A percentile compares a stretch with the other conserved stretches of the same genome.
These are phyloP conservation scores for Candida easanensis DNA, from an alignment of 805 yeast genomes.

Conservation along the genomic window DNA sequence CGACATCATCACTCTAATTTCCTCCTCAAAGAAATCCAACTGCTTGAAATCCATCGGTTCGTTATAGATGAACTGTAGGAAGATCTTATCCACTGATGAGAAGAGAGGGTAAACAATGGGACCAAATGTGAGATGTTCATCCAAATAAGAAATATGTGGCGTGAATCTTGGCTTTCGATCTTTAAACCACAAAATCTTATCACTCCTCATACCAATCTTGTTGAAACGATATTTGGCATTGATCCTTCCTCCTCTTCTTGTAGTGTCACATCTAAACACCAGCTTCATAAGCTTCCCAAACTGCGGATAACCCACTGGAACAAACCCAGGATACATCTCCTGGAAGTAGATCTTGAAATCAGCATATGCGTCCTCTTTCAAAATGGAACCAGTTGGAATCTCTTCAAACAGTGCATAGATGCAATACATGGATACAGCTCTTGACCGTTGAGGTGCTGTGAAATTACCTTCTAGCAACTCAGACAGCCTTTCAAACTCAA, in stretches of 20 bases:
- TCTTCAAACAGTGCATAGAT: slow-evolving; percentile 5
- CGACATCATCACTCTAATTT: slow-evolving; percentile 4
- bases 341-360: slow-evolving; percentile 13
- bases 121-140: slow-evolving; percentile 7
- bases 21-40: neutral
- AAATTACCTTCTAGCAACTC: neutral
- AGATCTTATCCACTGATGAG: slow-evolving; percentile 8
- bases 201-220: slow-evolving; percentile 5
- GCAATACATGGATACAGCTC: slow-evolving; percentile 14
- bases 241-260: slow-evolving; percentile 75
- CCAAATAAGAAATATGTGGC: slow-evolving; percentile 2
- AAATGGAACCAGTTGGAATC: neutral
- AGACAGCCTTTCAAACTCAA: neutral
- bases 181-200: slow-evolving; percentile 3
- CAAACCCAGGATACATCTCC: neutral
- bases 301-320: slow-evolving; percentile 9
- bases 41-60: slow-evolving; percentile 2
- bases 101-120: slow-evolving; percentile 2
- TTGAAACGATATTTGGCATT: slow-evolving; percentile 77
- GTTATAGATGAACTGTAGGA: slow-evolving; percentile 10
- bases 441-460: neutral
- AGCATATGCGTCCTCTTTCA: slow-evolving; percentile 14
- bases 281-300: slow-evolving; percentile 16
- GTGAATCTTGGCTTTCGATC: neutral
- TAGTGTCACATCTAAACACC: slow-evolving; percentile 6